Base-by-base conservation (phyloP, 768 basidiomycete genomes). In the Pleurotus salmoneostramineus region DNA sequence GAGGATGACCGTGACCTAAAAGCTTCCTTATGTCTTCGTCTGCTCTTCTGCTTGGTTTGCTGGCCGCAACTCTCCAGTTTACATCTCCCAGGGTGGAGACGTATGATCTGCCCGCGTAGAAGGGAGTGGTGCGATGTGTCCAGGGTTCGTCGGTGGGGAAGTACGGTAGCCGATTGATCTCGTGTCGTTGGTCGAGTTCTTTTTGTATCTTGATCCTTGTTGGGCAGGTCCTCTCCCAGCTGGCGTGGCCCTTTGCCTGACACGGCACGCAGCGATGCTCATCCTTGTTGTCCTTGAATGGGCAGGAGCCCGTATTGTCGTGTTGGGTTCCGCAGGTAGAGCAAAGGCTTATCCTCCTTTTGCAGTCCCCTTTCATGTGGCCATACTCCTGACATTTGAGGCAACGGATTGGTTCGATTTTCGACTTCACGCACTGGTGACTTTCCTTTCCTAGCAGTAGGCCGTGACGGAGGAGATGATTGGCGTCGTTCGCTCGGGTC, bases 121-220 rank as follows among this genome's bases (percentile, higher is more conserved):
- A 32, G 15, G 50, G 50, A 32, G 11, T 33, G 3, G 8, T 8
- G 14, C 17, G 7, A 3, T 51, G 50, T 1, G 50, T 51, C 50
- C 50, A 51, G 8, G 50, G 50, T 35, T 51, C 50, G 2, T 51
- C 50, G n/a, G 50, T 51, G 27, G 50, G 50, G 50, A 51, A 51
- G 21, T 51, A 51, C 0, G 50, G 50, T 10, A 33, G 7, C 6
- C 32, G 21, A 7, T 51, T 51, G 14, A 11, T 36, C 5, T 34
- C 27, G n/a, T 34, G 10, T 8, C 34, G 50, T 8, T 51, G 33
- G 15, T 51, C 34, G 6, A 36, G 12, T 7, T n/a, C 4, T n/a
- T 35, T 32, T 6, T 51, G 50, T 6, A 34, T 6, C 14, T 51
- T 51, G 11, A 34, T 6, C n/a, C 27, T n/a, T 15, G n/a, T 51